Evolutionary conservation across 208 protist species (phyloP).

Genomic region (Wallacemonas sp.): DNA sequence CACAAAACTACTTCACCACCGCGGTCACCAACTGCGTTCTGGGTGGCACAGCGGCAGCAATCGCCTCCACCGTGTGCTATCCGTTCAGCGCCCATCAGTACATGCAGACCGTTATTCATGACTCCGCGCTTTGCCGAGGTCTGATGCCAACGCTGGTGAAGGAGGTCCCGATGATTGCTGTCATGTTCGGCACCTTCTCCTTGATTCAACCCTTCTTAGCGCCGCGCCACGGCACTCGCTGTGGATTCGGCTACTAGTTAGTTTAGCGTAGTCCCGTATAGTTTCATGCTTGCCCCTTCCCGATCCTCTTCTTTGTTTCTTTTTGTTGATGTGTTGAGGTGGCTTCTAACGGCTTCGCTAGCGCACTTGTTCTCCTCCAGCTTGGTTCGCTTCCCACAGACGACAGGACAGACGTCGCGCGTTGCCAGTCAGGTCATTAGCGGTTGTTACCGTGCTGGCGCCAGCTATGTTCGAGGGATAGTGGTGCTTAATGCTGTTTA

Average conservation of each 20-base stretch:
- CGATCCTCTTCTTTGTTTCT: not conserved
- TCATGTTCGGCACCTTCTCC: constrained; percentile 81
- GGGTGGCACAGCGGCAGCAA: constrained; percentile 73
- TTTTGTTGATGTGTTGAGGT: not conserved
- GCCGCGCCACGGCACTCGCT: constrained; percentile 76
- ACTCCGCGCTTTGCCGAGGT: constrained; percentile 87
- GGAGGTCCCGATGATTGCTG: constrained; percentile 90
- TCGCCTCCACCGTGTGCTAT: constrained; percentile 87
- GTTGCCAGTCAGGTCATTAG: constrained; percentile 16
- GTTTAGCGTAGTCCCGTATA: not conserved
- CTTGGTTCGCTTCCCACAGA: too few species aligned
- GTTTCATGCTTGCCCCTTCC: not conserved
- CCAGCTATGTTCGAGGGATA: not conserved
- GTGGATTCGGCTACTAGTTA: constrained; percentile 83
- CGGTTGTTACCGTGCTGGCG: not conserved
- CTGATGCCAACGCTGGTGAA: constrained; percentile 73
- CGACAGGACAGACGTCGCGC: too few species aligned
- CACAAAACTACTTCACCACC: constrained; percentile 59
- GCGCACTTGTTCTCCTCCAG: not conserved
- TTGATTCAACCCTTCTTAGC: constrained; percentile 75
- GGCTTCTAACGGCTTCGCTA: not conserved
- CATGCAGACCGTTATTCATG: constrained; percentile 90
- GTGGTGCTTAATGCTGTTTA: not conserved
- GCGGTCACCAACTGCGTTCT: constrained; percentile 64
- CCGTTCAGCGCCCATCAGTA: constrained; percentile 85